A percentile compares a stretch with the other conserved stretches of the same genome.
These are phyloP conservation scores for Elsinoe arachidis DNA, from an alignment of 2,329 filamentous ascomycete genomes.

Conservation along the genomic window DNA sequence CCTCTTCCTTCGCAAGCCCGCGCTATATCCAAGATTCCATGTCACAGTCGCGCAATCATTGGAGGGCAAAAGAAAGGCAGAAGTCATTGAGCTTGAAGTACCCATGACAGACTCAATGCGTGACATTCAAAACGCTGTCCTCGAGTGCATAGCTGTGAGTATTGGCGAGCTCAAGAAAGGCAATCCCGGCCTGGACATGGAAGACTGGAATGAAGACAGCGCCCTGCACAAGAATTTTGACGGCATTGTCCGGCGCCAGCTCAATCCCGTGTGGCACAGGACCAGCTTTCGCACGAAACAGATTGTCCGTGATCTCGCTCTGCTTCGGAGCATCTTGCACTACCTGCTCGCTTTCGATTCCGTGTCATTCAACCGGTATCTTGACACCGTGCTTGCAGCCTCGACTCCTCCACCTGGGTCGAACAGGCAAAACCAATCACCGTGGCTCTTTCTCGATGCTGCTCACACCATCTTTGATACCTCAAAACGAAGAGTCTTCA, in stretches of 20 bases:
- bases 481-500: conserved; percentile 79
- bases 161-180: conserved; percentile 88
- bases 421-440: conserved; percentile 79
- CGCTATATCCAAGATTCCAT: conserved; percentile 90
- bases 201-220: conserved; percentile 93
- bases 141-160: conserved; percentile 93
- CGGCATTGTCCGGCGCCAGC: conserved; percentile 72
- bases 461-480: conserved; percentile 91
- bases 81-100: conserved; percentile 94
- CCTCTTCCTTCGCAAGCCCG: conserved; percentile 78
- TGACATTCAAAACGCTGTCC: conserved; percentile 84
- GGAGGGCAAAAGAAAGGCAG: conserved; percentile 84
- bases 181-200: conserved; percentile 85
- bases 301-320: conserved; percentile 80
- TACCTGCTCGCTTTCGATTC: conserved; percentile 76
- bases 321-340: conserved; percentile 74
- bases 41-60: conserved; percentile 80
- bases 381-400: conserved; percentile 88
- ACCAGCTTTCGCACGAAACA: conserved; percentile 92
- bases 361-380: conserved; percentile 82
- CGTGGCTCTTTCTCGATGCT: conserved; percentile 92
- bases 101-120: conserved; percentile 93
- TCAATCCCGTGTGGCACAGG: conserved; percentile 95
- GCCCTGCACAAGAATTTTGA: conserved; percentile 91
- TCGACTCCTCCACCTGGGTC: conserved; percentile 83